Conservation (phyloP, 768 basidiomycete genomes). For the Mycena sanguinolenta region DNA sequence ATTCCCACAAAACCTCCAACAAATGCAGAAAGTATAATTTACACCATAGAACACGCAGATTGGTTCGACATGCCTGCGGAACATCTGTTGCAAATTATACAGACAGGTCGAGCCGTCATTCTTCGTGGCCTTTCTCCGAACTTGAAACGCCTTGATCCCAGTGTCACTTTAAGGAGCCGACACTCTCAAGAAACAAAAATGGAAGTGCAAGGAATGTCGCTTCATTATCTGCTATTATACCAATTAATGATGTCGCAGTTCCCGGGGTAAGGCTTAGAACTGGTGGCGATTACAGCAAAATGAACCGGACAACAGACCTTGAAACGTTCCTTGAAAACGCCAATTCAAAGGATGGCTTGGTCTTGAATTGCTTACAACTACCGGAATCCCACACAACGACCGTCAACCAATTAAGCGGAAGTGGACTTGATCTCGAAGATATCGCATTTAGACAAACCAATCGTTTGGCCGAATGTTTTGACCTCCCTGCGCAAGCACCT, state of each 20-base stretch:
- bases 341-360: not conserved
- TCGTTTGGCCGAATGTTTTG: not conserved
- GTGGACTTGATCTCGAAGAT: conserved; percentile 3
- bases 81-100: no score
- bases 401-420: not conserved
- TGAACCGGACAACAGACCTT: not conserved
- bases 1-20: no score
- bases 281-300: not conserved
- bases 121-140: no score
- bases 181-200: conserved; percentile 1
- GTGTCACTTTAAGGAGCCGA: not conserved
- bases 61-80: no score
- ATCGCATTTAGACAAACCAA: conserved; percentile 2
- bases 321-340: not conserved
- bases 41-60: no score
- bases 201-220: conserved; percentile 7
- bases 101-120: no score
- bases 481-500: not conserved
- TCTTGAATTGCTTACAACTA: conserved; percentile 1
- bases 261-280: conserved; percentile 5
- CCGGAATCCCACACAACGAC: not conserved
- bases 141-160: no score
- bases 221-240: not conserved
- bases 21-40: no score
- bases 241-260: not conserved